Base-by-base conservation (phyloP, 495 filamentous ascomycete genomes). In the Penicillium samsonianum region DNA sequence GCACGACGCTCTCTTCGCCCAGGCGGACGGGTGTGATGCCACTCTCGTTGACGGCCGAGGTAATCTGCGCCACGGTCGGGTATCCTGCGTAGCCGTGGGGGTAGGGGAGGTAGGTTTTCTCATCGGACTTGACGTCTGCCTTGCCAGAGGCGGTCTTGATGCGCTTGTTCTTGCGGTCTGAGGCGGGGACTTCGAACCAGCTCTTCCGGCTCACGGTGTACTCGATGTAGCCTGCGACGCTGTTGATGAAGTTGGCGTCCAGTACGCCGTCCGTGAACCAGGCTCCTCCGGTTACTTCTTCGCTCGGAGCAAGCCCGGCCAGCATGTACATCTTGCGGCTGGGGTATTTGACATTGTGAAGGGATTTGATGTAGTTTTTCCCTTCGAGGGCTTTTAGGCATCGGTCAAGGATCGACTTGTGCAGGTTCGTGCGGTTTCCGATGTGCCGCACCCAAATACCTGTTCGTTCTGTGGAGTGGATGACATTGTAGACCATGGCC, bases 231-330 rank as follows among this genome's bases (percentile, higher is more conserved):
- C 80, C 77, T 30, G 86, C 78, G 14, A 95, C 77, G 31, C 76
- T 80, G 22, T 87, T 82, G 65, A 98, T 91, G 67, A 98, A 92
- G 45, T 88, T 87, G 37, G 87, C 83, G 68, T 98, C 94, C 3
- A 97, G 81, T 38, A 89, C 88, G 8, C 88, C 89, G 49, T 96
- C 89, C 20, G 88, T 92, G 64, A 91, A 97, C 90, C 92, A 98
- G 17, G 90, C 87, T 5, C 95, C 94, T 40, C 94, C 95, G 0
- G 91, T 95, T 19, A 92, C 86, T 45, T 94, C 88, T 35, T 96
- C 92, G 37, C 86, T 88, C 2, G 95, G 93, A 14, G 82, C 79
- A 23, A 96, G 75, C 53, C 81, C 79, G 49, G 75, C 73, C 46
- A 87, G 72, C 78, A 89, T 86, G 74, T 86, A 89, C 65, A 83